These are phyloP conservation scores for Globisporangium takayamanum DNA, from an alignment of 352 stramenopile species.

Conservation along the genomic window DNA sequence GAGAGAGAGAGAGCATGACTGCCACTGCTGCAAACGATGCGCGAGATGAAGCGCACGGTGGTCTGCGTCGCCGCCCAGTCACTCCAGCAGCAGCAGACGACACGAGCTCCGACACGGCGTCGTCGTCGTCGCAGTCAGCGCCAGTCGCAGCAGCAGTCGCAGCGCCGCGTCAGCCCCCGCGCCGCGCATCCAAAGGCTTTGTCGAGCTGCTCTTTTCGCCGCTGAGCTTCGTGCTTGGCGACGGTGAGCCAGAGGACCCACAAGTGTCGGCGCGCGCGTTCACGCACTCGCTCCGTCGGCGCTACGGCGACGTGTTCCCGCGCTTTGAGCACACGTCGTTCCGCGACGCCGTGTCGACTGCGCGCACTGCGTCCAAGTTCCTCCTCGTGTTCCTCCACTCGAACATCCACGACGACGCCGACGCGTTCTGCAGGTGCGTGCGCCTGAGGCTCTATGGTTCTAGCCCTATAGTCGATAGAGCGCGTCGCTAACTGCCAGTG, in stretches of 20 bases:
- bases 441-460: too few species aligned
- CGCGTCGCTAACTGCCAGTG: too few species aligned
- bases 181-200: conserved; percentile 38
- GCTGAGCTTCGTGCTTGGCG: conserved; percentile 65
- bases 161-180: neutral
- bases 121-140: conserved; percentile 10
- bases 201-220: conserved; percentile 73
- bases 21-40: conserved; percentile 8
- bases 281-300: conserved; percentile 39
- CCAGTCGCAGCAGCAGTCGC: neutral
- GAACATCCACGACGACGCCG: conserved; percentile 75
- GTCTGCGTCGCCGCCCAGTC: conserved; percentile 28
- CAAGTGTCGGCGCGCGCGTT: conserved; percentile 53
- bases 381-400: conserved; percentile 81
- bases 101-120: conserved; percentile 10
- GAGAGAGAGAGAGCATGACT: neutral
- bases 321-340: conserved; percentile 81
- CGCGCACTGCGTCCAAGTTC: conserved; percentile 78
- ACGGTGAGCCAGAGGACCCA: conserved; percentile 61
- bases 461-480: too few species aligned
- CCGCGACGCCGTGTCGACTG: conserved; percentile 70
- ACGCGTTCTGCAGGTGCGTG: conserved; percentile 59
- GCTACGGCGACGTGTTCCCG: conserved; percentile 55
- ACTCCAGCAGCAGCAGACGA: conserved; percentile 7
- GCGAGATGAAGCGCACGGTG: conserved; percentile 8